Evolutionary conservation across 148 eudicot genomes (phyloP).

Genomic region (Chenopodium berlandieri): DNA sequence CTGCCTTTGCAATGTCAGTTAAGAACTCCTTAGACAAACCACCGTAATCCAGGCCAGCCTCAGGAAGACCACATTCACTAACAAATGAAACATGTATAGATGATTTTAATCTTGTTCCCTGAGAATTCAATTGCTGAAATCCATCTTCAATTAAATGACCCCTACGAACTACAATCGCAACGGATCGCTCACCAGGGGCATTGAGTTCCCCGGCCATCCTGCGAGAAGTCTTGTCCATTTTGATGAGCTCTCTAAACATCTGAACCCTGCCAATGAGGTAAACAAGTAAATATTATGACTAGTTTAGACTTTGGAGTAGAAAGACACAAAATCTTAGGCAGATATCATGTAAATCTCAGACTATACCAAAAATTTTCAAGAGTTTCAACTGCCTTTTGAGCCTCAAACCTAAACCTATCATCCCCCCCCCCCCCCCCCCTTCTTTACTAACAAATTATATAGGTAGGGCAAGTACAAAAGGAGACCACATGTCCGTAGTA

Average conservation of each 20-base stretch:
- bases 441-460: background rate
- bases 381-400: background rate
- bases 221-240: constrained; percentile 83
- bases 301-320: background rate
- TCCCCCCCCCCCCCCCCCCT: background rate
- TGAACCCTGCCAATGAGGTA: constrained; percentile 59
- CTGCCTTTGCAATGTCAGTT: constrained; percentile 87
- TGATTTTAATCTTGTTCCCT: constrained; percentile 78
- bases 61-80: constrained; percentile 93
- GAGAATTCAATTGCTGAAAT: constrained; percentile 72
- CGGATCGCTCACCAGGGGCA: constrained; percentile 72
- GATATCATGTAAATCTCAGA: background rate
- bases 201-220: constrained; percentile 87
- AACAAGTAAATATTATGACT: constrained; percentile 10
- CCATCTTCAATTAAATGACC: constrained; percentile 93
- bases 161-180: constrained; percentile 85
- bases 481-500: background rate
- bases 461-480: background rate
- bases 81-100: constrained; percentile 92
- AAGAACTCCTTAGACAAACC: constrained; percentile 93
- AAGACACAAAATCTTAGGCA: background rate
- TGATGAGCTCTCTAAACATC: constrained; percentile 95
- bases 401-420: background rate
- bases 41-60: constrained; percentile 98
- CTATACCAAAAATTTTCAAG: background rate